Base-by-base conservation (phyloP, 345 rosid genomes). In the Syzygium oleosum region DNA sequence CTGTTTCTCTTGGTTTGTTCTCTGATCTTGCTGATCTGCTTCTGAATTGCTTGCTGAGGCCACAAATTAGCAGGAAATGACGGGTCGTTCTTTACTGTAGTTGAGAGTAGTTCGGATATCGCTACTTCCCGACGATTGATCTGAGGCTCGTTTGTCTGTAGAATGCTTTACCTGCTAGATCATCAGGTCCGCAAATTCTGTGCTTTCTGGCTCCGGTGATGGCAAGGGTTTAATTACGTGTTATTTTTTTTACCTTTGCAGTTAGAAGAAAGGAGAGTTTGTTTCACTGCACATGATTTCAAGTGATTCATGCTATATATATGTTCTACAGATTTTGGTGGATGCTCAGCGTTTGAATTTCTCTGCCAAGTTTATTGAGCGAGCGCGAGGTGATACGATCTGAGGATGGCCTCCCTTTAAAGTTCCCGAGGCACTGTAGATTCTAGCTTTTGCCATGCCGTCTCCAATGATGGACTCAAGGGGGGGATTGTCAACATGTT, bases 401-500 rank as follows among this genome's bases (percentile, higher is more conserved):
- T 34, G 80, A 51, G 38, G 61, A 65, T 54, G 68, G 86, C 86
- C n/a, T 38, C 77, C 63, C 52, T 65, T 25, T 87, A 84, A 54
- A 4, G 54, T 17, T 61, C 54, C 80, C 10, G 6, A 77, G 78
- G 31, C 46, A 29, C 63, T 86, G 51, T 83, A 79, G 84, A 53
- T 87, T 55, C 21, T 51, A 52, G 63, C 21, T 54, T 65, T 90
- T 65, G 54, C 73, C 86, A 90, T 91, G 91, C 91, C 89, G 52
- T 89, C 88, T 77, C 91, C 89, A 63, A 78, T 85, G 55, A 92
- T 90, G 90, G 88, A 92, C 78, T 84, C 85, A 25, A 87, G 88
- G 87, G 86, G 92, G 61, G 80, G 46, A 34, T 87, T 88, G 65
- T 85, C 91, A 43, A 87, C 91, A 4, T 87, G 92, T 4, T 89